Base-by-base conservation (phyloP, 2,329 filamentous ascomycete genomes). In the Huntiella moniliformis region DNA sequence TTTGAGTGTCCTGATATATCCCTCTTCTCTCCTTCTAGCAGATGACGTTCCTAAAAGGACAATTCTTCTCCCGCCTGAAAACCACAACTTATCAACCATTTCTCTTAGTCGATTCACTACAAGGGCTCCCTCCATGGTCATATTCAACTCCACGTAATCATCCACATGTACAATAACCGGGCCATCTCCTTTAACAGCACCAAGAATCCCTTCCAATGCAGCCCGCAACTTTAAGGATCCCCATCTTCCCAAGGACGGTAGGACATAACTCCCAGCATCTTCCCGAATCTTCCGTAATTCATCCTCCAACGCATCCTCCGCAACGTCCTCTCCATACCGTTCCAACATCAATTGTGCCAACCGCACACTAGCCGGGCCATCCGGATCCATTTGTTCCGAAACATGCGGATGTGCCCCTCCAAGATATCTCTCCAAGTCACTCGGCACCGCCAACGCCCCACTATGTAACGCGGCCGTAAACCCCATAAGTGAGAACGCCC, bases 11-110 rank as follows among this genome's bases (percentile, higher is more conserved):
- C 53, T 58, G 39, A 60, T 55, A 45, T 68, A 69, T 44, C 63
- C 58, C 15, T 60, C 63, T 15, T 61, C 63, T 10, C 60, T 67
- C 12, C 71, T 66, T 13, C 71, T 65, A 11, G 67, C 68, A 17
- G 77, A 67, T 1, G 80, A 79, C 4, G 82, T 85, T n/a, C 87
- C 91, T 31, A 96, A 62, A 13, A 95, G 69, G 46, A 87, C 70
- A 44, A 94, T 71, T 49, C 73, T 73, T 53, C 77, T 71, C 4
- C 86, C 86, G 35, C 74, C 68, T 10, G 22, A 28, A 45, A 71
- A 68, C 67, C 87, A 81, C 48, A 79, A 70, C 49, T 73, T 71
- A 54, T 87, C 79, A 18, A 93, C 74, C 5, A 81, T 67, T 41
- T 73, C 70, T 45, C 82, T 76, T 10, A 98, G 63, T 49, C 79